These are phyloP conservation scores for Thraustotheca clavata DNA, from an alignment of 352 stramenopile species.

Conservation along the genomic window DNA sequence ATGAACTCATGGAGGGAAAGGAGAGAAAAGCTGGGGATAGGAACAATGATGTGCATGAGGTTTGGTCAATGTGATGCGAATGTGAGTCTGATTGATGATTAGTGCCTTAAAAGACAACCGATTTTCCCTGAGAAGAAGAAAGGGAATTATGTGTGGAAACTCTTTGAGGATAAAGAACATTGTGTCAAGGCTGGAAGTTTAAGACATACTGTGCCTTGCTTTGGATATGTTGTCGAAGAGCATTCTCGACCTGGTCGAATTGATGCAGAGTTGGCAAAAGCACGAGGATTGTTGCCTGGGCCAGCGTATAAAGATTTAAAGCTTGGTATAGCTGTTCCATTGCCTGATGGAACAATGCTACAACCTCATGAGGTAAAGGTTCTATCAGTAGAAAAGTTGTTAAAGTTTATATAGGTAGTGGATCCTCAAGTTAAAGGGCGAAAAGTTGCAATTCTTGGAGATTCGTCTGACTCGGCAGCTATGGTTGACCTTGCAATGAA, in stretches of 20 bases:
- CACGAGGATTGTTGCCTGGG: slow-evolving; percentile 74
- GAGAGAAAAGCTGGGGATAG: neutral
- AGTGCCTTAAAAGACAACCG: slow-evolving; percentile 43
- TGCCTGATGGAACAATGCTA: slow-evolving; percentile 68
- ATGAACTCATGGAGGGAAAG: slow-evolving; percentile 49
- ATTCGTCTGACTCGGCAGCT: slow-evolving; percentile 58
- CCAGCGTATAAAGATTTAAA: slow-evolving; percentile 89
- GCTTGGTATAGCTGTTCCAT: slow-evolving; percentile 68
- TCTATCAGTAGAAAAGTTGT: neutral
- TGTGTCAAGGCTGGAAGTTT: slow-evolving; percentile 51
- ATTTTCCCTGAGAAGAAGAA: slow-evolving; percentile 51
- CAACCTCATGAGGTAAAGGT: slow-evolving; percentile 58
- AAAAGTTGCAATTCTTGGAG: slow-evolving; percentile 70
- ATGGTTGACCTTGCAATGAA: slow-evolving; percentile 70
- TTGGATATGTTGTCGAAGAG: slow-evolving; percentile 79
- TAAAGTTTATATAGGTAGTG: slow-evolving; percentile 32
- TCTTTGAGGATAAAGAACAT: slow-evolving; percentile 58
- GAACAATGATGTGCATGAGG: neutral
- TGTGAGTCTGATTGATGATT: too few relatives aligned
- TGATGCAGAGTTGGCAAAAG: slow-evolving; percentile 62
- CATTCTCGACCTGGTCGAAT: slow-evolving; percentile 75
- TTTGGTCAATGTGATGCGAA: too few relatives aligned
- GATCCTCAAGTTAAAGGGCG: slow-evolving; percentile 45
- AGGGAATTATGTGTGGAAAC: slow-evolving; percentile 54
- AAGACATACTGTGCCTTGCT: slow-evolving; percentile 73